phyloP scores from a whole-genome alignment of 495 filamentous ascomycete genomes.

The Penicillium soppii region DNA sequence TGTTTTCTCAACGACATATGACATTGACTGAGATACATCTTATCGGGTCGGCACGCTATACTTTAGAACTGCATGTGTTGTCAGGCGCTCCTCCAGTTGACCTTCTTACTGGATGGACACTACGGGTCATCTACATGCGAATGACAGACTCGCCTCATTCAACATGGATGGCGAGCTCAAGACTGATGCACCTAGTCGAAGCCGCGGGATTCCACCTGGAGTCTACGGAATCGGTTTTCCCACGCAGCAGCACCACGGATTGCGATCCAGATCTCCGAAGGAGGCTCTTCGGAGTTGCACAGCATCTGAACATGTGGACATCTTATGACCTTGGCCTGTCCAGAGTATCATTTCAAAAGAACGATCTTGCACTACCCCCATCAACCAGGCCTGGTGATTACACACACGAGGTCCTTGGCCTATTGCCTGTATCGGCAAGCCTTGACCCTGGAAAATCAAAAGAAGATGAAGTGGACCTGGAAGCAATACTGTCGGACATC shows the following conservation, averaged over 20 bases:
- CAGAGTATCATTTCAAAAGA: constrained; percentile 32
- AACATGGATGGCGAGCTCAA: constrained; percentile 51
- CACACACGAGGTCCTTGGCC: constrained; percentile 35
- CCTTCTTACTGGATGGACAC: constrained; percentile 43
- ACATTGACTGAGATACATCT: constrained; percentile 35
- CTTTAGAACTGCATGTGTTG: constrained; percentile 31
- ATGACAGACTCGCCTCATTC: constrained; percentile 45
- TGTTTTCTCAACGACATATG: constrained; percentile 35
- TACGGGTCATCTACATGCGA: constrained; percentile 48
- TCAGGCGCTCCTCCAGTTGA: constrained; percentile 25
- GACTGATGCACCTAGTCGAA: constrained; percentile 52
- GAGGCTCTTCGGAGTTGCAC: constrained; percentile 41
- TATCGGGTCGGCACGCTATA: constrained; percentile 31
- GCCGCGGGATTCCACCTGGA: constrained; percentile 47
- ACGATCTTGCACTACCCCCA: constrained; percentile 21
- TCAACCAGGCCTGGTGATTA: constrained; percentile 26
- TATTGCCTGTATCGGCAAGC: constrained; percentile 35
- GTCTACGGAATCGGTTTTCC: constrained; percentile 15
- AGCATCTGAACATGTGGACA: constrained; percentile 45
- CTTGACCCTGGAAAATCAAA: constrained; percentile 33
- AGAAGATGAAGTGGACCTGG: constrained; percentile 28
- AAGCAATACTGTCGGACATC: constrained; percentile 18
- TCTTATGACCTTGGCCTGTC: constrained; percentile 53
- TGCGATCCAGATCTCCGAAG: constrained; percentile 33
- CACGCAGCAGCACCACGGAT: constrained; percentile 4